Evolutionary conservation across 192 early-diverging fungal species (phyloP), one percentile per base, ranked within the genome.

Genomic region (Gonapodya prolifera): DNA sequence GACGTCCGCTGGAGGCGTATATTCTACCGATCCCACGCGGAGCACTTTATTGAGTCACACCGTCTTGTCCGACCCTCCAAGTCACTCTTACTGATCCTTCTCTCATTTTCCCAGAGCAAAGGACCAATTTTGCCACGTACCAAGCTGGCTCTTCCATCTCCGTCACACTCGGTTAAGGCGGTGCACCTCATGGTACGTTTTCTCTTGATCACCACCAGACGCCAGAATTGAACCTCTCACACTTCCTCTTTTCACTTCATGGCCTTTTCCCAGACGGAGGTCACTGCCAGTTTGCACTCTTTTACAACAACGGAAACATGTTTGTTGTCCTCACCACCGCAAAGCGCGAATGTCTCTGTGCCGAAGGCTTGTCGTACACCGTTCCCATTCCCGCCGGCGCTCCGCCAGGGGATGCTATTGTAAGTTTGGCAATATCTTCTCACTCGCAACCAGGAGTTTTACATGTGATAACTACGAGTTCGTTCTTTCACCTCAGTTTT

Each of bases 211-310:
- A n/a, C n/a, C n/a, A n/a, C n/a, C n/a, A n/a, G n/a, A n/a, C n/a
- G n/a, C n/a, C n/a, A n/a, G n/a, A n/a, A n/a, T n/a, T n/a, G n/a
- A n/a, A n/a, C n/a, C n/a, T n/a, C n/a, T n/a, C n/a, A n/a, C n/a
- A n/a, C n/a, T n/a, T n/a, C n/a, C n/a, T n/a, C n/a, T n/a, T n/a
- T n/a, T n/a, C n/a, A n/a, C n/a, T n/a, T n/a, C n/a, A n/a, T n/a
- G n/a, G n/a, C n/a, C n/a, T 70, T 34, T 30, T 70, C 1, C 90
- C 91, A 77, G 86, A 83, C 35, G 91, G 91, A 69, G 91, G 91
- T 32, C 85, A 90, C 73, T 91, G 91, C 76, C 87, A 91, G 80
- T 91, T 93, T 80, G 81, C 90, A 1, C 78, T 93, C 13, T 88
- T 86, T 1, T 86, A 86, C 34, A 89, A 93, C 75, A 87, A 84